Conservation (phyloP, 1,284 basidiomycete genomes). For the Marasmius oreades region DNA sequence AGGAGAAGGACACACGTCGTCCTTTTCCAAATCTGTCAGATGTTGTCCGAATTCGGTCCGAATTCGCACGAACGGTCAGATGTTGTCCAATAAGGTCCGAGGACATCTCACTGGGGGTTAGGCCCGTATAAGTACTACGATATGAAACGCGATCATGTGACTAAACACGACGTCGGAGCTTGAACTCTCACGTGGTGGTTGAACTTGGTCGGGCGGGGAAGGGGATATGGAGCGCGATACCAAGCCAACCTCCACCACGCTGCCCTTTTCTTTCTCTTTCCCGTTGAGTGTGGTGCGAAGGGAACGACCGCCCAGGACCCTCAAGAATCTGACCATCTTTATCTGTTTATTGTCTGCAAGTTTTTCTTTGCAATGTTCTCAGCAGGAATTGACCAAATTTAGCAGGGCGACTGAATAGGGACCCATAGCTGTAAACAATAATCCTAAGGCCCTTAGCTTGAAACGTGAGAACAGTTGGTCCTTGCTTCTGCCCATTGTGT, state of each 20-base stretch:
- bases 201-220: neutral
- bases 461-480: conserved; percentile 8
- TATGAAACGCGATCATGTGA: neutral
- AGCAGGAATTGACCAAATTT: conserved; percentile 25
- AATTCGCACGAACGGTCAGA: no score
- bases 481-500: conserved; percentile 9
- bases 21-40: no score
- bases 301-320: neutral
- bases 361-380: conserved; percentile 6
- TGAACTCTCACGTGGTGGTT: conserved; percentile 2
- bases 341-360: conserved; percentile 37
- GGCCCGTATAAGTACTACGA: no score
- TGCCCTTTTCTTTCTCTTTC: conserved; percentile 23
- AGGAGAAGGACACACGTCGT: no score
- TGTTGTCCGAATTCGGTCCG: no score
- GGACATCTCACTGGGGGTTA: no score
- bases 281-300: conserved; percentile 20
- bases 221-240: neutral
- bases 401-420: conserved; percentile 31
- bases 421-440: conserved; percentile 35
- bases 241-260: neutral
- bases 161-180: neutral
- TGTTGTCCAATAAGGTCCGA: no score
- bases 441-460: neutral
- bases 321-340: conserved; percentile 24